Base-by-base conservation (phyloP, 371 early-diverging fungal species). In the Nematocida ironsii region DNA sequence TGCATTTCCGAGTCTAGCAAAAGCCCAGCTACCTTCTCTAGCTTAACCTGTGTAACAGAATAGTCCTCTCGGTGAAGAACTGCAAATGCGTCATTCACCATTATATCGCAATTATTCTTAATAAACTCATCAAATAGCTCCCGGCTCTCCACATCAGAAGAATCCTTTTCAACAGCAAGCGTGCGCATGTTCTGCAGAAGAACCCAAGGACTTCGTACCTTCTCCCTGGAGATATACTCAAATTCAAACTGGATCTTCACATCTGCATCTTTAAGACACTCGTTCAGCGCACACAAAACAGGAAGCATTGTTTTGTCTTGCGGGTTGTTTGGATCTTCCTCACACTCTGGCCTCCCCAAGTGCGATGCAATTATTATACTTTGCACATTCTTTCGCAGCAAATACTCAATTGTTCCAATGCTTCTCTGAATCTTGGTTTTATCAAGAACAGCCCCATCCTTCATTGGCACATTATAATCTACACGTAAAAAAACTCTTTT, bases 391-490 rank as follows among this genome's bases (percentile, higher is more conserved):
- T 64, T 44, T 13, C 64, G 42, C 16, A 71, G 42, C 50, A 92
- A 93, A 85, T 93, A 90, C 84, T 94, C 88, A 89, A 98, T 93
- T 58, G 95, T 96, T 56, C 95, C 95, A 68, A 96, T 87, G 58
- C 96, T 95, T 73, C 94, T 94, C 60, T 90, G 91, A 74, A 98
- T 96, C 86, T 97, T 92, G 18, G 75, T 52, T 20, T 23, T 62
- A 45, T 72, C 83, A 18, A 55, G 13, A 18, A 86, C 69, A 88
- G 92, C 92, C 89, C 94, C 93, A 91, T 95, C 95, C 85, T 92
- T 91, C 87, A 98, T 94, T 52, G 98, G 97, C 25, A 97, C 98
- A 89, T 98, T 98, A 88, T 95, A 97, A 90, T 98, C 97, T 72
- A 95, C 96, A 73, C 94, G 64, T 4, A 85, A 42, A 72, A 86